These are phyloP conservation scores for Metschnikowia arizonensis DNA, from an alignment of 805 yeast species.

Conservation along the genomic window DNA sequence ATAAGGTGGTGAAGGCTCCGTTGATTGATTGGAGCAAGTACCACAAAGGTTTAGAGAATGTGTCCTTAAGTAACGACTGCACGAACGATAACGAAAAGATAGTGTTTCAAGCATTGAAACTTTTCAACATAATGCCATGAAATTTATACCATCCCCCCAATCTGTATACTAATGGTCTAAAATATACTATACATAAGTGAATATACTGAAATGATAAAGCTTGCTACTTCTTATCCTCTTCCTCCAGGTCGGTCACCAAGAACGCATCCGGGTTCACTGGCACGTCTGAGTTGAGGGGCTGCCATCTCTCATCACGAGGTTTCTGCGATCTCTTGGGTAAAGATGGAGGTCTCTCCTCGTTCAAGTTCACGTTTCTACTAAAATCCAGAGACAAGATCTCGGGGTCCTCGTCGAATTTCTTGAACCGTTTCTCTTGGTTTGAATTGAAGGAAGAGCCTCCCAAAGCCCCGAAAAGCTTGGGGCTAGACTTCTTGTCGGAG, in stretches of 20 bases:
- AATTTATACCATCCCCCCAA: slow-evolving; percentile 4
- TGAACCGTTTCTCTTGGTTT: slow-evolving; percentile 21
- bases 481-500: slow-evolving; percentile 17
- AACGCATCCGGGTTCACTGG: slow-evolving; percentile 43
- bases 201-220: slow-evolving; percentile 1
- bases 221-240: slow-evolving; percentile 26
- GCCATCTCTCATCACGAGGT: slow-evolving; percentile 28
- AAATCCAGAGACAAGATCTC: slow-evolving; percentile 49
- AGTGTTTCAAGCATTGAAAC: slow-evolving; percentile 15
- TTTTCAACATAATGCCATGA: slow-evolving; percentile 14
- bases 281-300: slow-evolving; percentile 35
- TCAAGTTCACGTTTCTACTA: slow-evolving; percentile 42
- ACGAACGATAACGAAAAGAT: slow-evolving; percentile 16
- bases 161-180: slow-evolving; percentile 11
- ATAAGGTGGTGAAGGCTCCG: slow-evolving; percentile 32
- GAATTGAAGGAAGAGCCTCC: slow-evolving; percentile 40
- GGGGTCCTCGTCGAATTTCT: slow-evolving; percentile 51
- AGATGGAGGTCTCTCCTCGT: slow-evolving; percentile 24
- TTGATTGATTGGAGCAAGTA: slow-evolving; percentile 36
- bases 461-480: slow-evolving; percentile 43
- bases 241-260: slow-evolving; percentile 43
- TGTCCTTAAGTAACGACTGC: slow-evolving; percentile 18
- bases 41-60: slow-evolving; percentile 27
- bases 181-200: slow-evolving; percentile 1
- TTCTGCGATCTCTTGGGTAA: slow-evolving; percentile 20